Base-by-base conservation (phyloP, 257 asterid species). In the Solanum sitiens region DNA sequence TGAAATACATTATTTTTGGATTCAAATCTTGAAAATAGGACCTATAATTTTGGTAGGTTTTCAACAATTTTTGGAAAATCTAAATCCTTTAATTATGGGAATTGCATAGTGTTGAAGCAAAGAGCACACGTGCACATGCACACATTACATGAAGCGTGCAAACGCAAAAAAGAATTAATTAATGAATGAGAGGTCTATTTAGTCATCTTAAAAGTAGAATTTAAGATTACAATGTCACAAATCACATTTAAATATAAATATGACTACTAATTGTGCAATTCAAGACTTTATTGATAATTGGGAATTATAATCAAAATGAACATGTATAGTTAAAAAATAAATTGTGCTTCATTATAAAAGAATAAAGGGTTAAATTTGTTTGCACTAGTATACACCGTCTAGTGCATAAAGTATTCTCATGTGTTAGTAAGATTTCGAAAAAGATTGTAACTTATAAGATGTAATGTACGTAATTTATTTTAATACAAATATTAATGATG, bases 51-150 rank as follows among this genome's bases (percentile, higher is more conserved):
- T 76, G 53, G 71, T 82, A 76, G 12, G 3, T 25, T 56, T 42
- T 86, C 37, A 25, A 75, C 45, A 79, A 42, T 53, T 67, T 83
- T 88, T 23, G 75, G 3, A 16, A 71, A 71, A 47, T 35, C 1
- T 35, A 35, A 35, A 7, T 77, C 63, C 65, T 89, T 89, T 86
- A 85, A 89, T 89, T 86, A 88, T 90, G 91, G 91, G 37, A 83
- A 86, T 86, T 23, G 92, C 91, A 89, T 73, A 76, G 90, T 87
- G 87, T 90, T 87, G 89, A 74, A 90, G 91, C 91, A 88, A 73
- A 61, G 79, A 86, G 73, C 42, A 72, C 91, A 91, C 92, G 91
- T 89, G 92, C 94, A 90, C 87, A 53, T 90, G 92, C 91, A 91
- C 92, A 87, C 67, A 45, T 79, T 45, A 79, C 85, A 80, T 12